Base-by-base conservation (phyloP, 495 filamentous ascomycete genomes). In the Trichocladium uniseriatum region DNA sequence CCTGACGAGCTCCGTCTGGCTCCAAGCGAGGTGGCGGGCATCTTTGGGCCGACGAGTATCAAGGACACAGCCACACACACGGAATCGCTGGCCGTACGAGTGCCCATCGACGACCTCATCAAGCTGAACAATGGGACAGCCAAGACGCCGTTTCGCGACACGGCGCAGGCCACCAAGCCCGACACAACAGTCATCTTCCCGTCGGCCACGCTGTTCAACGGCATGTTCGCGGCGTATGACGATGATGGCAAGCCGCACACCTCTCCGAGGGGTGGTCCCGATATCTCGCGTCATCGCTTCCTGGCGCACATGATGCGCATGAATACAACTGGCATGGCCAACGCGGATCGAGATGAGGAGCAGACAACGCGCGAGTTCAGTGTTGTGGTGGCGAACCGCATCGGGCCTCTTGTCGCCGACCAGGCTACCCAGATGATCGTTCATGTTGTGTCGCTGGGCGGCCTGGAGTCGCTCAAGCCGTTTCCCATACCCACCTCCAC, bases 291-390 rank as follows among this genome's bases (percentile, higher is more conserved):
- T 3, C 8, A 27, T 8, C 34, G 4, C 10, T 45, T 11, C 22
- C 50, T 74, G 3, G 54, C 74, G 0, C 75, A 79, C 37, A 65
- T 73, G 0, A 68, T 73, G 0, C 56, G 65, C 7, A 64, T 76
- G 40, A 69, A 69, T 43, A 66, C 59, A 0, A 29, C 40, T 1
- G 69, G 71, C 9, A 69, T 69, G 41, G 55, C 69, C 1, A 34
- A 45, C 1, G 61, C 61, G 0, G 68, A 63, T 6, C 24, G 43
- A 1, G 45, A 71, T 2, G 28, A 49, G 0, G 68, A 57, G 1
- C n/a, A n/a, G n/a, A n/a, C n/a, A n/a, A 20, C 62, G 3, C 8
- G 11, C 43, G 14, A 1, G 0, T 76, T 62, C 48, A 57, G 51
- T 6, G 59, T 79, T 21, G 57, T 77, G 1, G 42, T 71, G 0